Conservation (phyloP, 2,329 filamentous ascomycete species). For the Phaeosphaeriaceae sp. region DNA sequence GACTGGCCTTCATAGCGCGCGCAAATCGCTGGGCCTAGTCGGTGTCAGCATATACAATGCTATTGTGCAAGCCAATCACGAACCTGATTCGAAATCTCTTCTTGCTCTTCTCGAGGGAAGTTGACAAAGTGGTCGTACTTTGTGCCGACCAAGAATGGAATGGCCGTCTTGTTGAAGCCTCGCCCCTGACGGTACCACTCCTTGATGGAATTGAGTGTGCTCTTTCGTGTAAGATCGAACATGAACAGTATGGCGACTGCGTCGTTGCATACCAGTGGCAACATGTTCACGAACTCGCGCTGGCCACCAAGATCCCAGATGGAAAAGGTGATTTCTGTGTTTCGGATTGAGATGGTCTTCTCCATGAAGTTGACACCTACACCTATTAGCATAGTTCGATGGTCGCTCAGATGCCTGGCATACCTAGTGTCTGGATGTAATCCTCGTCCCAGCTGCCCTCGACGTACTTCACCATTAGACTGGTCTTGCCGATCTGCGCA, state of each 20-base stretch:
- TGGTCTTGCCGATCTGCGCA: conserved; percentile 98
- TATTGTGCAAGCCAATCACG: background rate
- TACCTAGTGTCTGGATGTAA: conserved; percentile 95
- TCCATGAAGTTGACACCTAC: conserved; percentile 99
- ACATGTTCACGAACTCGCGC: conserved; percentile 99
- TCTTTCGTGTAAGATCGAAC: conserved; percentile 98
- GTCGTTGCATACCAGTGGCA: conserved; percentile 98
- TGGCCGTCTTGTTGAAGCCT: conserved; percentile 99
- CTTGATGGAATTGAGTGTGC: conserved; percentile 98
- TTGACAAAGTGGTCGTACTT: conserved; percentile 99
- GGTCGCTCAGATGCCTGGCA: conserved; percentile 22
- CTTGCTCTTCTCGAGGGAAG: conserved; percentile 95
- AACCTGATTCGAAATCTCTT: conserved; percentile 97
- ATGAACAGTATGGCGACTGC: conserved; percentile 99
- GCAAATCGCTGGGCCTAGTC: conserved; percentile 88
- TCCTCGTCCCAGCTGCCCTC: conserved; percentile 99
- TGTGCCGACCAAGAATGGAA: conserved; percentile 94
- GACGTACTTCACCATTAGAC: conserved; percentile 99
- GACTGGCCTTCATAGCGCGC: conserved; percentile 95
- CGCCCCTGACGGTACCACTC: conserved; percentile 98
- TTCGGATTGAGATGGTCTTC: conserved; percentile 98
- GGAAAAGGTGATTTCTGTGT: conserved; percentile 99
- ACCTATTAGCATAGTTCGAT: conserved; percentile 20
- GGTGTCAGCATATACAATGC: conserved; percentile 9
- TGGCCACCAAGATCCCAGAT: conserved; percentile 99